Base-by-base conservation (phyloP, 1,284 basidiomycete genomes). In the Xerocomus alliaceus region DNA sequence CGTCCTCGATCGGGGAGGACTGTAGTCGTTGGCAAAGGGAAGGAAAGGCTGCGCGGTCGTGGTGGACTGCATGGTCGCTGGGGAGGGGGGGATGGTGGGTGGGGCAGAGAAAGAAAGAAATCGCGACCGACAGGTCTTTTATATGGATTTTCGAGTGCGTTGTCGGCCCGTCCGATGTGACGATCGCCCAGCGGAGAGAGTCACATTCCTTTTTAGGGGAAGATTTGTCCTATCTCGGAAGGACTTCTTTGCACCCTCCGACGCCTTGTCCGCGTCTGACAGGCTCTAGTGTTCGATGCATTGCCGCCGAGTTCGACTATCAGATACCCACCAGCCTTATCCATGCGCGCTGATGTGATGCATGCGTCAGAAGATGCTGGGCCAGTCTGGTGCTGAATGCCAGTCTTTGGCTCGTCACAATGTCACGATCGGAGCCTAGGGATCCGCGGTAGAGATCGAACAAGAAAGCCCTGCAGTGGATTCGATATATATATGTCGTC, bases 1-100 rank as follows among this genome's bases (percentile, higher is more conserved):
- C 2, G 78, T 68, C 66, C 78, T 76, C 28, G 77, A 80, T 32
- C 77, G 66, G 8, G 76, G 76, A 29, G 69, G 74, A 55, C 60
- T 72, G 58, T 72, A 66, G 18, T 78, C 58, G 22, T 70, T 62
- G 15, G 64, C 57, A 57, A 69, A 77, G 2, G 64, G 75, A 66
- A 51, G 68, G 58, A 71, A 79, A 49, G 75, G 56, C 65, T 72
- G 75, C 7, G 63, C 20, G 49, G 10, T 58, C 12, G 71, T 54
- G 41, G 65, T 58, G 52, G 71, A 29, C 54, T 77, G 74, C 74
- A 77, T 77, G 51, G 15, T 44, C 31, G 58, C 17, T 55, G 53
- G 32, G 56, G 12, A 45, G 35, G 56, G 47, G 37, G 50, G 60
- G 64, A 69, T 68, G 71, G 66, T 68, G 42, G 28, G 66, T 69